These are phyloP conservation scores for Simmondsia chinensis DNA, from an alignment of 148 eudicot species.

Conservation along the genomic window DNA sequence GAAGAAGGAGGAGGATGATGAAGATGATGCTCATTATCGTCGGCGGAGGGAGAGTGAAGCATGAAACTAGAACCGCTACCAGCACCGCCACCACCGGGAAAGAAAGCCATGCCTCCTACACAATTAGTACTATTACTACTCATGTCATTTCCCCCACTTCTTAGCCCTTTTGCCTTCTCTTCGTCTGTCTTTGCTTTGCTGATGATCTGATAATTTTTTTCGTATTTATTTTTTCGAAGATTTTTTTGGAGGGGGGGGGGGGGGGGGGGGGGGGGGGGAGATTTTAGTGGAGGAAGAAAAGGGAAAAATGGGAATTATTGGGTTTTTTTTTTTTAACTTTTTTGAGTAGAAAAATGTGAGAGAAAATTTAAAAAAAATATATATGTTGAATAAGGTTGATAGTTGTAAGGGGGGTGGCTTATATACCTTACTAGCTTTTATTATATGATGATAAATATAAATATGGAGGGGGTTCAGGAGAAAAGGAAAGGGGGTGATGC, in stretches of 20 bases:
- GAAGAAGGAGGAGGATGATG: constrained; percentile 42
- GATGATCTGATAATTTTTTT: no score
- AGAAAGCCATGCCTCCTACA: constrained; percentile 91
- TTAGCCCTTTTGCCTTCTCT: background rate
- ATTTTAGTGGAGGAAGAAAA: no score
- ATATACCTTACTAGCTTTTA: constrained; percentile 38
- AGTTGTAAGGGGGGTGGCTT: constrained; percentile 26
- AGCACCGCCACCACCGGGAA: no score
- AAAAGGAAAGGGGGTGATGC: constrained; percentile 16
- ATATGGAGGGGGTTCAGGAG: background rate
- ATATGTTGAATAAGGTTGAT: no score
- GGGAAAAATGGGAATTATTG: no score
- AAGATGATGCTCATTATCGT: constrained; percentile 36
- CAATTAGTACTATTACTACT: constrained; percentile 37
- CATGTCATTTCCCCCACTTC: constrained; percentile 18
- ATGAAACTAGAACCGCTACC: constrained; percentile 92
- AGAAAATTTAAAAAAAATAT: no score
- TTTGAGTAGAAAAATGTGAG: no score
- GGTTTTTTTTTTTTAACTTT: no score
- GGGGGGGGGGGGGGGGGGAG: no score
- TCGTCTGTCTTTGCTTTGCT: background rate
- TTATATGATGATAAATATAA: constrained; percentile 4
- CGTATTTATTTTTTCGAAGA: no score
- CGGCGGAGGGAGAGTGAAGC: constrained; percentile 54
- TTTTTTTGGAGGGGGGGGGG: no score